phyloP scores from a whole-genome alignment of 192 early-diverging fungal genomes.

The Linnemannia exigua region DNA sequence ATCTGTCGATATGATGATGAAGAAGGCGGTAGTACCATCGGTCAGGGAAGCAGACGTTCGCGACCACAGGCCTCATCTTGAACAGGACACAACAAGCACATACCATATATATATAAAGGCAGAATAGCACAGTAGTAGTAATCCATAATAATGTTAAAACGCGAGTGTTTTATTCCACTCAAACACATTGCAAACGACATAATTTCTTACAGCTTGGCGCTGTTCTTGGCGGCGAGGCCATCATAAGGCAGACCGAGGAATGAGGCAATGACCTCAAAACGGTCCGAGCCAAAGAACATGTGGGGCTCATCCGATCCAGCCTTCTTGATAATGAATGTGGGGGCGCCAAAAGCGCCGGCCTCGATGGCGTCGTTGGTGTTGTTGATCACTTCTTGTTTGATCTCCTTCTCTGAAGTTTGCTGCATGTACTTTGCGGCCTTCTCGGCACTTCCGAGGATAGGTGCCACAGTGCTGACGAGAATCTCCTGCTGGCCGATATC shows the following conservation, averaged over 20 bases:
- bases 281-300: slow-evolving; percentile 51
- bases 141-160: neutral
- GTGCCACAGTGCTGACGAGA: slow-evolving; percentile 13
- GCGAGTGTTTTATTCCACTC: neutral
- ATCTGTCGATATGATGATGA: slow-evolving; percentile 51
- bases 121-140: neutral
- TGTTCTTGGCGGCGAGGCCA: slow-evolving; percentile 18
- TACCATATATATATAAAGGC: neutral
- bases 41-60: neutral
- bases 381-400: slow-evolving; percentile 36
- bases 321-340: slow-evolving; percentile 42
- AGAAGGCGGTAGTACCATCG: neutral
- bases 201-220: slow-evolving; percentile 30
- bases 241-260: slow-evolving; percentile 39
- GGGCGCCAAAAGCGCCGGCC: slow-evolving; percentile 44
- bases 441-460: slow-evolving; percentile 22
- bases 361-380: slow-evolving; percentile 49
- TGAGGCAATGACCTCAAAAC: slow-evolving; percentile 37
- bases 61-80: neutral
- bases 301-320: slow-evolving; percentile 26
- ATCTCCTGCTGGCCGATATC: slow-evolving; percentile 22
- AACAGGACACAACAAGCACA: neutral
- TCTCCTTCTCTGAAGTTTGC: slow-evolving; percentile 21
- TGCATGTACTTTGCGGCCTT: slow-evolving; percentile 16
- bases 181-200: neutral